Conservation (phyloP, 257 asterid genomes). For the Prunella vulgaris region DNA sequence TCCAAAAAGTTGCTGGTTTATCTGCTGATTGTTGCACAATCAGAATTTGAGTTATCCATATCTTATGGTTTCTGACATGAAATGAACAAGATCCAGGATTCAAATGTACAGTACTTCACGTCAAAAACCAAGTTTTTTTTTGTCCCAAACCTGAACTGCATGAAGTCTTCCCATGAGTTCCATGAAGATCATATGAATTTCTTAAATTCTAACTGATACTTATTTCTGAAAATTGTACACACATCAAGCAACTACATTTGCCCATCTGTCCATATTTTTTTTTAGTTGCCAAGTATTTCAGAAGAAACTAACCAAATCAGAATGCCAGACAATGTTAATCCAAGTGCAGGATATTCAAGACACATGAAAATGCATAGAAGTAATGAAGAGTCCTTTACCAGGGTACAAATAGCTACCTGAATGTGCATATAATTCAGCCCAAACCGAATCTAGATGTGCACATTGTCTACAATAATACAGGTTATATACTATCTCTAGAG, state of each 20-base stretch:
- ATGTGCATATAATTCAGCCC: background rate
- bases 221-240: background rate
- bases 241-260: background rate
- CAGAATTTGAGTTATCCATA: background rate
- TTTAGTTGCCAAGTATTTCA: background rate
- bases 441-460: conserved; percentile 6
- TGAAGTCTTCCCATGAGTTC: background rate
- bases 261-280: background rate
- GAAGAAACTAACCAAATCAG: background rate
- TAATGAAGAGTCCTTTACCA: conserved; percentile 1
- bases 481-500: background rate
- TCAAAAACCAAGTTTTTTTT: background rate
- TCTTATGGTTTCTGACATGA: background rate
- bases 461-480: background rate
- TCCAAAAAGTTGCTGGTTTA: background rate
- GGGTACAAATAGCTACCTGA: background rate
- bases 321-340: background rate
- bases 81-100: conserved; percentile 4
- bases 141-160: conserved; percentile 2
- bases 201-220: background rate
- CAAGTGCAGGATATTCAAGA: background rate
- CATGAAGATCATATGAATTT: background rate
- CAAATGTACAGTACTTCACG: background rate
- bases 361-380: background rate
- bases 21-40: background rate